A percentile compares a stretch with the other conserved stretches of the same genome.
Evolutionary conservation across 208 protist species (phyloP).

Genomic region (Trypanosoma scelopori): DNA sequence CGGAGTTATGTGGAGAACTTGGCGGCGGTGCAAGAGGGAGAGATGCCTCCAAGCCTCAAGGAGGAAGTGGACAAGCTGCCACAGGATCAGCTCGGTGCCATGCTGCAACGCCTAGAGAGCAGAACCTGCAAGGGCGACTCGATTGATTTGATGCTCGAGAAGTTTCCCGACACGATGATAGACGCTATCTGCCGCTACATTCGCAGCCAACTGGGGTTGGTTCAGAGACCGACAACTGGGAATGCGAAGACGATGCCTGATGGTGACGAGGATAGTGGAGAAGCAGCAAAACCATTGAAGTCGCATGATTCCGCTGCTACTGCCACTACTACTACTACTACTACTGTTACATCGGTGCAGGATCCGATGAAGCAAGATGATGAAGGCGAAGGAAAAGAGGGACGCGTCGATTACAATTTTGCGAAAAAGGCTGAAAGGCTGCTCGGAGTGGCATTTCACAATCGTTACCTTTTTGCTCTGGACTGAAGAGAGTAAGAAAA

Average conservation of each 20-base stretch:
- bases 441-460: conserved; percentile 86
- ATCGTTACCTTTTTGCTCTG: conserved; percentile 89
- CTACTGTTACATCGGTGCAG: not conserved
- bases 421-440: conserved; percentile 74
- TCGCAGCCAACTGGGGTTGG: conserved; percentile 72
- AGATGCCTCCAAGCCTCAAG: conserved; percentile 65
- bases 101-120: conserved; percentile 76
- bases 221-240: conserved; percentile 21
- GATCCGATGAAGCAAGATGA: not conserved
- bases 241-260: conserved; percentile 2
- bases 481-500: conserved; percentile 31
- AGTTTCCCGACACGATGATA: conserved; percentile 67
- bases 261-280: conserved; percentile 1
- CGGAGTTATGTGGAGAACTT: conserved; percentile 74
- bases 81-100: conserved; percentile 53
- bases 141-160: conserved; percentile 80
- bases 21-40: conserved; percentile 70
- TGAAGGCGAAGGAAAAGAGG: conserved; percentile 19
- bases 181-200: conserved; percentile 66
- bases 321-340: not conserved
- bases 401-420: conserved; percentile 72
- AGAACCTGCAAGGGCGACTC: conserved; percentile 67
- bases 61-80: conserved; percentile 78
- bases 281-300: too few relatives aligned
- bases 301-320: not conserved